These are phyloP conservation scores for Candida stauntonica DNA, from an alignment of 805 yeast genomes.

Conservation along the genomic window DNA sequence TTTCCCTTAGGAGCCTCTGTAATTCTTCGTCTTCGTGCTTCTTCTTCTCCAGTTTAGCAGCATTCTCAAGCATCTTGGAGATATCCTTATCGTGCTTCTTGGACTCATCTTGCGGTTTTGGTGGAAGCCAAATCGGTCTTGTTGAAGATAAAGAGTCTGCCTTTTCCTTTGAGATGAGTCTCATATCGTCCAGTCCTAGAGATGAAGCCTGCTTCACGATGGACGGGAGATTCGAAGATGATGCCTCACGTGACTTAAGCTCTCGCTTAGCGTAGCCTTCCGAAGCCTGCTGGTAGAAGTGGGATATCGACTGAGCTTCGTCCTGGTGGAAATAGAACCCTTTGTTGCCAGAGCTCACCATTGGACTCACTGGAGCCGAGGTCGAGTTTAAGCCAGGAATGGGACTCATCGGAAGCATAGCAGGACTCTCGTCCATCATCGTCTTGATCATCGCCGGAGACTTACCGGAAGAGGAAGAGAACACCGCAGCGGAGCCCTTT, in stretches of 20 bases:
- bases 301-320: slow-evolving; percentile 24
- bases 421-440: slow-evolving; percentile 22
- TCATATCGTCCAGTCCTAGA: slow-evolving; percentile 51
- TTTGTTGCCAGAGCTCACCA: neutral
- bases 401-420: slow-evolving; percentile 42
- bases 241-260: slow-evolving; percentile 16
- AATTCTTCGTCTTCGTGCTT: slow-evolving; percentile 6
- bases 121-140: slow-evolving; percentile 67
- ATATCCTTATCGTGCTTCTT: slow-evolving; percentile 53
- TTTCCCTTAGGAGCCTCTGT: slow-evolving; percentile 8
- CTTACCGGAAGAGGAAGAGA: slow-evolving; percentile 25
- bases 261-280: slow-evolving; percentile 16
- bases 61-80: slow-evolving; percentile 33
- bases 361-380: slow-evolving; percentile 6
- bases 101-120: slow-evolving; percentile 52
- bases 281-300: slow-evolving; percentile 22
- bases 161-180: slow-evolving; percentile 43
- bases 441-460: slow-evolving; percentile 20
- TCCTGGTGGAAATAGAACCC: slow-evolving; percentile 17
- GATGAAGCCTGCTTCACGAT: slow-evolving; percentile 34
- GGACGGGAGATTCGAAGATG: slow-evolving; percentile 30
- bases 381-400: no score
- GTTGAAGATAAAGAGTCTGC: slow-evolving; percentile 41
- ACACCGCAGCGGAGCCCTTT: slow-evolving; percentile 18
- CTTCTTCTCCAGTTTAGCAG: slow-evolving; percentile 19